Conservation (phyloP, 805 yeast species). For the Limtongozyma cylindracea region DNA sequence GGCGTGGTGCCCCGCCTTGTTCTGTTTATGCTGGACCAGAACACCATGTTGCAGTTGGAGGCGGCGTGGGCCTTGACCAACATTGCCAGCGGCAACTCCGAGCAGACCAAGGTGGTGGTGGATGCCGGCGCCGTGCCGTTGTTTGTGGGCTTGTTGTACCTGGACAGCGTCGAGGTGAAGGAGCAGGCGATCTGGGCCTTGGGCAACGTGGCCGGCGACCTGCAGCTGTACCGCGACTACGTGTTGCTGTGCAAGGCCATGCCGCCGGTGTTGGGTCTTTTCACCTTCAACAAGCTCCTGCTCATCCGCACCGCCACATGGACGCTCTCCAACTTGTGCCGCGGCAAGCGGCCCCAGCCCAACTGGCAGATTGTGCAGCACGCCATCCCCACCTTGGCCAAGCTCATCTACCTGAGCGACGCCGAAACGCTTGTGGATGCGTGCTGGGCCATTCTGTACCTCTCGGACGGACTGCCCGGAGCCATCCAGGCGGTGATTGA, state of each 20-base stretch:
- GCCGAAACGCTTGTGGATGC: conserved; percentile 91
- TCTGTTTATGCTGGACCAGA: conserved; percentile 46
- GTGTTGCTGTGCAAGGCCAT: conserved; percentile 72
- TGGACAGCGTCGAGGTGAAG: conserved; percentile 72
- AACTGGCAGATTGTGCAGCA: conserved; percentile 74
- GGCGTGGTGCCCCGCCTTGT: conserved; percentile 90
- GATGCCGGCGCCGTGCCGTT: conserved; percentile 86
- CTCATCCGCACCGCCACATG: conserved; percentile 91
- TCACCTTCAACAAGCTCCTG: conserved; percentile 66
- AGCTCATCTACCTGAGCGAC: conserved; percentile 74
- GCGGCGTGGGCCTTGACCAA: conserved; percentile 99
- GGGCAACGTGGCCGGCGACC: conserved; percentile 98
- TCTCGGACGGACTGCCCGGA: conserved; percentile 79
- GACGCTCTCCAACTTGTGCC: conserved; percentile 89
- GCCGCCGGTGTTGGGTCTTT: conserved; percentile 62
- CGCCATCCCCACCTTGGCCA: conserved; percentile 80
- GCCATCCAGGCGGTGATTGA: conserved; percentile 94
- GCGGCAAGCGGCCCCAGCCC: conserved; percentile 93
- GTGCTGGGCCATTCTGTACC: conserved; percentile 93
- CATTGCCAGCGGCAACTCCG: conserved; percentile 83
- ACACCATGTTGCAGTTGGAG: conserved; percentile 79
- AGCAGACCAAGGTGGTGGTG: conserved; percentile 76
- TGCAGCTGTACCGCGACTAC: conserved; percentile 70
- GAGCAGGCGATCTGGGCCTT: conserved; percentile 99
- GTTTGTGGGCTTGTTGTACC: conserved; percentile 59